Evolutionary conservation across 2,329 filamentous ascomycete species (phyloP).

Genomic region (Ophidiomyces ophidiicola): DNA sequence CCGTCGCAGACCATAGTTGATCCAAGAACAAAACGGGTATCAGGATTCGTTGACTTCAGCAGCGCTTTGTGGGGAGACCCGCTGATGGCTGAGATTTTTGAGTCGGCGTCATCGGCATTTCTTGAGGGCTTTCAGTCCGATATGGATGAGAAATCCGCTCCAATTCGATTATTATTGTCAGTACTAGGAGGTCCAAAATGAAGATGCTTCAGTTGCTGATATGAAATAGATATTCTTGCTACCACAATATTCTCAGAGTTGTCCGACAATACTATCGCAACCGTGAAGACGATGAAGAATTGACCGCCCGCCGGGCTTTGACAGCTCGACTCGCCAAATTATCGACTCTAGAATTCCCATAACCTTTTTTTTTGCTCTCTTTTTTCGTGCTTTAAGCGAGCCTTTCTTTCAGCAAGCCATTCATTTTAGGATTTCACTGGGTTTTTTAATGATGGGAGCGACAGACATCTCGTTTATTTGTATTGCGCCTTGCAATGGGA

Average conservation of each 20-base stretch:
- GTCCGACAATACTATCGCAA: slow-evolving; percentile 31
- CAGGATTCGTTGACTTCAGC: slow-evolving; percentile 42
- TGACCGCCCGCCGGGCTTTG: slow-evolving; percentile 27
- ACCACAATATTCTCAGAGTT: slow-evolving; percentile 27
- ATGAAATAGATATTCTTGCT: slow-evolving; percentile 28
- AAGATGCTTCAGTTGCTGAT: not conserved
- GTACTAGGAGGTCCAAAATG: slow-evolving; percentile 12
- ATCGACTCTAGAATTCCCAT: slow-evolving; percentile 16
- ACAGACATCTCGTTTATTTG: too few relatives aligned
- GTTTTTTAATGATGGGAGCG: too few relatives aligned
- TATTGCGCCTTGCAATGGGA: too few relatives aligned
- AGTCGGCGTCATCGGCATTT: slow-evolving; percentile 25
- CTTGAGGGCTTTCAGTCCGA: slow-evolving; percentile 27
- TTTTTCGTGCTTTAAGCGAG: not conserved
- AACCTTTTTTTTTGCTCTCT: slow-evolving; percentile 9
- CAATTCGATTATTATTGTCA: slow-evolving; percentile 27
- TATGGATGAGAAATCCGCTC: slow-evolving; percentile 19
- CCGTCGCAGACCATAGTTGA: slow-evolving; percentile 43
- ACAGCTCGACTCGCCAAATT: slow-evolving; percentile 24
- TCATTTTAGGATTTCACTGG: too few relatives aligned
- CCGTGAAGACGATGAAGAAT: slow-evolving; percentile 26
- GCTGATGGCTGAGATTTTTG: slow-evolving; percentile 42
- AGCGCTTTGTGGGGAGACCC: slow-evolving; percentile 46
- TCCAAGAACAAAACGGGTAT: slow-evolving; percentile 36
- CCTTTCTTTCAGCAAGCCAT: too few relatives aligned